A percentile compares a stretch with the other conserved stretches of the same genome.
Conservation (phyloP, 495 filamentous ascomycete genomes). For the Talaromyces thailandensis region DNA sequence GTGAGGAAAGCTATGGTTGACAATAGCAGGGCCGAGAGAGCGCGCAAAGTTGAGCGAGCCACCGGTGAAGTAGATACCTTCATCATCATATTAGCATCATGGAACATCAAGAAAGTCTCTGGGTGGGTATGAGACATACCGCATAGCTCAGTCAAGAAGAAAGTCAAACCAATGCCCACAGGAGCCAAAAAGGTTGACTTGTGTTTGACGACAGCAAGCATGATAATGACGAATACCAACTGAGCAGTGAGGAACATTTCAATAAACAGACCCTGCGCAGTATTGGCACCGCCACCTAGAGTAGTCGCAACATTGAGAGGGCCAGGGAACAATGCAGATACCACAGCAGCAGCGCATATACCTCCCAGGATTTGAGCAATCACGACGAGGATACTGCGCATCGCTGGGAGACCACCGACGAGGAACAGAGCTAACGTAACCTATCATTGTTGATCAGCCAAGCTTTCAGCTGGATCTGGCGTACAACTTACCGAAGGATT, state of each 20-base stretch:
- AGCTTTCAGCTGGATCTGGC: not conserved
- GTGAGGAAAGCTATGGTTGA: conserved; percentile 51
- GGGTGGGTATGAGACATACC: conserved; percentile 34
- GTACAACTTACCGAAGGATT: conserved; percentile 57
- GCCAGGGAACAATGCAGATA: conserved; percentile 54
- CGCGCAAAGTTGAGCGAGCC: conserved; percentile 66
- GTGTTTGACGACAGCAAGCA: conserved; percentile 78
- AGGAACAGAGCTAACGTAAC: conserved; percentile 51
- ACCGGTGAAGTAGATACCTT: conserved; percentile 63
- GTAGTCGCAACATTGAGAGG: conserved; percentile 51
- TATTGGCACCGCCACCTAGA: conserved; percentile 46
- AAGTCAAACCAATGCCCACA: conserved; percentile 62
- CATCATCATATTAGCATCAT: not conserved
- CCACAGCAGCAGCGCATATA: conserved; percentile 53
- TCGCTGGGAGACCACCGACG: conserved; percentile 43
- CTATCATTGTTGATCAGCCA: conserved; percentile 15
- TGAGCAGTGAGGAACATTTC: conserved; percentile 75
- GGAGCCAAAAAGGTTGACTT: conserved; percentile 72
- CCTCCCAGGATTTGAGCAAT: conserved; percentile 47
- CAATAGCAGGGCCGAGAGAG: conserved; percentile 61
- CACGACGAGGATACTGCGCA: conserved; percentile 42
- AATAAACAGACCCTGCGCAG: conserved; percentile 63
- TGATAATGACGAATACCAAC: conserved; percentile 70
- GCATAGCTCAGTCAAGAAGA: conserved; percentile 62
- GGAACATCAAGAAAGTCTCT: no score